A percentile compares a stretch with the other conserved stretches of the same genome.
Evolutionary conservation across 2,329 filamentous ascomycete species (phyloP).

Genomic region (Phyllosticta capitalensis): DNA sequence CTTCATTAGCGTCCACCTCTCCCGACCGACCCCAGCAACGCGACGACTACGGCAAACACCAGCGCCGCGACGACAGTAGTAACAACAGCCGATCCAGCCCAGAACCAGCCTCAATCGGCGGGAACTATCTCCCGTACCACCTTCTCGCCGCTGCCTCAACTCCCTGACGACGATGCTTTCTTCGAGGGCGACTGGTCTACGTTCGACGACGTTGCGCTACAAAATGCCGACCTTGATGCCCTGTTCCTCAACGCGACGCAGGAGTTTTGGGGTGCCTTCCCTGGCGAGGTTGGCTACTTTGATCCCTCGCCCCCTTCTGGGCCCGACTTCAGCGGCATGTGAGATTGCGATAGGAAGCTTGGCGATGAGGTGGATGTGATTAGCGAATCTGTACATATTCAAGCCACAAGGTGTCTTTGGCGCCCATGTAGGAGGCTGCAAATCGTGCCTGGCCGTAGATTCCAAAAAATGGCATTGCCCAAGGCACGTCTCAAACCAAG

Average conservation of each 20-base stretch:
- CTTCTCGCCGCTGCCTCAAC: background rate
- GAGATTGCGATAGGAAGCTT: background rate
- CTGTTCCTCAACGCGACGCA: conserved; percentile 30
- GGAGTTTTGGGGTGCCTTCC: conserved; percentile 31
- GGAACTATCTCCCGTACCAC: background rate
- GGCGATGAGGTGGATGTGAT: too few relatives aligned
- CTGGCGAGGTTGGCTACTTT: conserved; percentile 26
- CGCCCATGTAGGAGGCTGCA: too few relatives aligned
- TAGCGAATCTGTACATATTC: too few relatives aligned
- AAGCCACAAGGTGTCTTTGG: too few relatives aligned
- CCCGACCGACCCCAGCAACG: background rate
- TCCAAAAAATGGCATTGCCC: too few relatives aligned
- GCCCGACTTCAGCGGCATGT: background rate
- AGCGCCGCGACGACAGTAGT: background rate
- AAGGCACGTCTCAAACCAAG: too few relatives aligned
- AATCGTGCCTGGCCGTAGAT: too few relatives aligned
- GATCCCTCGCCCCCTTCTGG: background rate
- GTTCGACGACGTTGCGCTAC: conserved; percentile 23
- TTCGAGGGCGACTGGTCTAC: conserved; percentile 26
- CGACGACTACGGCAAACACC: background rate
- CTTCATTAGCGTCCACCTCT: background rate
- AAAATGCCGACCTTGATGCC: conserved; percentile 27
- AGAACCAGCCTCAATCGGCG: background rate
- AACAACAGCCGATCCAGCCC: background rate
- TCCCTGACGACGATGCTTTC: background rate